Evolutionary conservation across 176 grass and related monocot genomes (phyloP), one percentile per base, ranked within the genome.

Genomic region (Lolium perenne): DNA sequence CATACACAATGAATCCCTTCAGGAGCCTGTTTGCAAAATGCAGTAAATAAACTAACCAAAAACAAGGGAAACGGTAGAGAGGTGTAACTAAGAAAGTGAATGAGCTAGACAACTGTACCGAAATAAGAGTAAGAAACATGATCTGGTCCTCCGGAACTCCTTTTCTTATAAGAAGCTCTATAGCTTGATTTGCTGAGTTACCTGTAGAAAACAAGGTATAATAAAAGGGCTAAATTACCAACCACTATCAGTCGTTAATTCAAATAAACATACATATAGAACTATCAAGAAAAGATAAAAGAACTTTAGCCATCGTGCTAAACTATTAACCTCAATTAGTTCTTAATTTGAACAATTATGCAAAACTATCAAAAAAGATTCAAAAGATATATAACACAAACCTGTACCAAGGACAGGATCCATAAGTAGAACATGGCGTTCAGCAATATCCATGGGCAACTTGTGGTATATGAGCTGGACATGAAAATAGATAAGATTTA

Each of bases 331-430:
- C 10, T 8, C 23, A 40, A 79, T 67, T 50, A 41, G 20, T 78
- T 73, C 7, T 38, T 67, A 38, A 78, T 78, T 77, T 10, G 23
- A 77, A 83, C 10, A 82, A 59, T 11, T 35, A 63, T 35, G 10
- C 26, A 54, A 7, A 75, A 57, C 4, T 20, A 46, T 21, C 77
- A 57, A 72, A 66, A 64, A 38, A 47, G 32, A 6, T 69, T 74
- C 0, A 17, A 17, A 5, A 2, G 38, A 63, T 69, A 54, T 77
- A 16, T 25, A 76, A 69, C 56, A 58, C 93, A 80, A 86, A 95
- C 94, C 97, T 83, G 94, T 98, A 55, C 91, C 97, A 64, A 98
- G 92, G 81, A 98, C 93, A 78, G 97, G 97, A 86, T 98, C 93
- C 85, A 98, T 76, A 77, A 98, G 94, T 83, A 95, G 69, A 89